Percentiles rank a stretch among this genome's conserved stretches.
Evolutionary conservation across 148 eudicot species (phyloP).

Genomic region (Oxyria digyna): DNA sequence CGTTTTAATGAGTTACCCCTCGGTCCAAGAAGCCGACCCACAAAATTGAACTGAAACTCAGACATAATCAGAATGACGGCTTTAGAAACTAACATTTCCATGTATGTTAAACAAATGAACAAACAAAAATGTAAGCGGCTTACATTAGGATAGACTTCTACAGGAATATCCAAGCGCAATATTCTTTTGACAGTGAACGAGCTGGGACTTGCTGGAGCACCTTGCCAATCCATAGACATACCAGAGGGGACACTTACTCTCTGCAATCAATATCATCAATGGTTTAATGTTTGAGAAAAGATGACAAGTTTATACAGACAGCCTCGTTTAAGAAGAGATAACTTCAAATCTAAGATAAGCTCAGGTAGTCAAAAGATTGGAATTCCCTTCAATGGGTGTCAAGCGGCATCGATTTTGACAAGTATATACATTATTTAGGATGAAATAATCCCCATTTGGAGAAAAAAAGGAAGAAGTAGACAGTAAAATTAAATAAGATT

Average conservation of each 20-base stretch:
- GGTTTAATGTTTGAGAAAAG: not conserved
- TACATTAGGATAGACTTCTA: constrained; percentile 85
- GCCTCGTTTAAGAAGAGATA: not conserved
- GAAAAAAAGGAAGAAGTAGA: not conserved
- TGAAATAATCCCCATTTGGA: not conserved
- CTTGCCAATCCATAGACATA: constrained; percentile 99
- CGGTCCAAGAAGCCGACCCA: constrained; percentile 94
- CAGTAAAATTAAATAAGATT: not conserved
- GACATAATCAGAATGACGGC: not conserved
- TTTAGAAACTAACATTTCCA: not conserved
- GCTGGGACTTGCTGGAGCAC: constrained; percentile 95
- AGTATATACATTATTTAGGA: not conserved
- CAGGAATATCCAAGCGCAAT: constrained; percentile 90
- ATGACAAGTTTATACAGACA: no score
- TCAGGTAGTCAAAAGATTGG: no score
- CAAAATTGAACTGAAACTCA: constrained; percentile 77
- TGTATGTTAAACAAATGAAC: not conserved
- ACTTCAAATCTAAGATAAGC: not conserved
- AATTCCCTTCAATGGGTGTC: no score
- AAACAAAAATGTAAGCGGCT: constrained; percentile 10
- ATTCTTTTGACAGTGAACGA: constrained; percentile 78
- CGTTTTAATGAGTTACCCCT: constrained; percentile 94
- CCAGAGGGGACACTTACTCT: constrained; percentile 76
- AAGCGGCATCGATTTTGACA: not conserved
- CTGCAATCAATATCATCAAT: constrained; percentile 23